phyloP scores from a whole-genome alignment of 805 yeast species.

The Myxozyma kluyveri region DNA sequence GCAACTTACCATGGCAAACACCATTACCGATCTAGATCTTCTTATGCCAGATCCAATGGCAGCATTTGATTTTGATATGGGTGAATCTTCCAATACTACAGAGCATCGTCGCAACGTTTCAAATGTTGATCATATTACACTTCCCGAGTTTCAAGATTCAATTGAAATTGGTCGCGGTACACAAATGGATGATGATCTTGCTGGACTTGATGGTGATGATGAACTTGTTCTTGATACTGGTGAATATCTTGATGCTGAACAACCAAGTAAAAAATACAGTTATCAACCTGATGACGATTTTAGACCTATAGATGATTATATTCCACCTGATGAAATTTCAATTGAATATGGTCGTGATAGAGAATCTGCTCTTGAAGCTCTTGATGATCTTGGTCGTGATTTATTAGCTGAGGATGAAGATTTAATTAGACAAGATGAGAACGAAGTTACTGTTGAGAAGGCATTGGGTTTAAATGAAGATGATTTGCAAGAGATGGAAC shows the following conservation, averaged over 20 bases:
- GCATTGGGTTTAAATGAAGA: conserved; percentile 2
- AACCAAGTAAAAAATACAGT: neutral
- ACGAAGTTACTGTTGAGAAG: conserved; percentile 1
- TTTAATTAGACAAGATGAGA: conserved; percentile 7
- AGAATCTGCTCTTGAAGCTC: conserved; percentile 12
- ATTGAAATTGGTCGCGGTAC: conserved; percentile 63
- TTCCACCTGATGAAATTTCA: conserved; percentile 39
- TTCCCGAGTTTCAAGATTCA: conserved; percentile 50
- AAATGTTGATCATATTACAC: conserved; percentile 27
- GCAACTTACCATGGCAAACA: conserved; percentile 66
- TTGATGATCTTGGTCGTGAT: conserved; percentile 22
- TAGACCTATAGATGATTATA: conserved; percentile 28
- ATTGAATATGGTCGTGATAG: conserved; percentile 42
- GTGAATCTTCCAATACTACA: conserved; percentile 27
- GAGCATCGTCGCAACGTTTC: conserved; percentile 23
- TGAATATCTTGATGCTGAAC: conserved; percentile 19
- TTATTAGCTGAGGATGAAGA: neutral
- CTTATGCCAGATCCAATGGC: conserved; percentile 33
- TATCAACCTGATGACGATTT: neutral
- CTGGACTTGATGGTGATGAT: conserved; percentile 38
- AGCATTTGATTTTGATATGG: conserved; percentile 33
- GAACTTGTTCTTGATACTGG: conserved; percentile 58
- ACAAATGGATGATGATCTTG: conserved; percentile 37
- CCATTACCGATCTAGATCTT: conserved; percentile 74
- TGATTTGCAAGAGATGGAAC: conserved; percentile 22